phyloP scores from a whole-genome alignment of 148 eudicot genomes.

The Limonium bicolor region DNA sequence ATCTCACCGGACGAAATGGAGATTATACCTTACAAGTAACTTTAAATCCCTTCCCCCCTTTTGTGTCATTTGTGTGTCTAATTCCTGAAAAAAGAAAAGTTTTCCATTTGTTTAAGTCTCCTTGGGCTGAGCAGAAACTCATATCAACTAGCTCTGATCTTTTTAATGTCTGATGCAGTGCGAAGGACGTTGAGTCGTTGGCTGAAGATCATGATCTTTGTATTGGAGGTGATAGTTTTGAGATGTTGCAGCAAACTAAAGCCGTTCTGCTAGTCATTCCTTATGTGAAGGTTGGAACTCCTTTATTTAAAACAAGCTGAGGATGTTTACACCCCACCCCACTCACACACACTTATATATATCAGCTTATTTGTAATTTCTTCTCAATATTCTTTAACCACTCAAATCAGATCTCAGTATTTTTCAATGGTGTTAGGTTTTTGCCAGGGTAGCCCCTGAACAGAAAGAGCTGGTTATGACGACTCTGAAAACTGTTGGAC shows the following conservation, averaged over 20 bases:
- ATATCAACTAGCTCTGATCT: too few relatives aligned
- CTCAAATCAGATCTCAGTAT: too few relatives aligned
- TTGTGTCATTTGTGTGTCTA: not conserved
- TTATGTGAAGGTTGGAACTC: conserved; percentile 59
- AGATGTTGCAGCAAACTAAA: conserved; percentile 74
- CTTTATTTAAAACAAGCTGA: not conserved
- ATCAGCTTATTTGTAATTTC: too few relatives aligned
- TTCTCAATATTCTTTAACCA: not conserved
- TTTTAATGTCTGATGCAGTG: conserved; percentile 24
- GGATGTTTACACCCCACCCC: not conserved
- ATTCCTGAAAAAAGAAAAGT: too few relatives aligned
- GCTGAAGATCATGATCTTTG: conserved; percentile 77
- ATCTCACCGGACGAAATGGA: conserved; percentile 87
- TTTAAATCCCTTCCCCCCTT: not conserved
- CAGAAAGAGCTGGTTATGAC: conserved; percentile 95
- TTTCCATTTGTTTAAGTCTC: too few relatives aligned
- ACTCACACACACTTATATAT: too few relatives aligned
- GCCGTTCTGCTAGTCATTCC: conserved; percentile 74
- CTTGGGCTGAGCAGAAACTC: too few relatives aligned
- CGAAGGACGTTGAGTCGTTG: conserved; percentile 54
- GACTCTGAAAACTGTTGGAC: conserved; percentile 77
- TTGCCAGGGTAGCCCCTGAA: conserved; percentile 98
- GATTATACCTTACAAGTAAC: conserved; percentile 48
- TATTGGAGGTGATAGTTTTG: conserved; percentile 80
- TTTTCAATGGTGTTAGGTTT: conserved; percentile 35